Percentiles rank a stretch among this genome's conserved stretches.
These are phyloP conservation scores for Triangularia setosa DNA, from an alignment of 2,329 filamentous ascomycete species.

Conservation along the genomic window DNA sequence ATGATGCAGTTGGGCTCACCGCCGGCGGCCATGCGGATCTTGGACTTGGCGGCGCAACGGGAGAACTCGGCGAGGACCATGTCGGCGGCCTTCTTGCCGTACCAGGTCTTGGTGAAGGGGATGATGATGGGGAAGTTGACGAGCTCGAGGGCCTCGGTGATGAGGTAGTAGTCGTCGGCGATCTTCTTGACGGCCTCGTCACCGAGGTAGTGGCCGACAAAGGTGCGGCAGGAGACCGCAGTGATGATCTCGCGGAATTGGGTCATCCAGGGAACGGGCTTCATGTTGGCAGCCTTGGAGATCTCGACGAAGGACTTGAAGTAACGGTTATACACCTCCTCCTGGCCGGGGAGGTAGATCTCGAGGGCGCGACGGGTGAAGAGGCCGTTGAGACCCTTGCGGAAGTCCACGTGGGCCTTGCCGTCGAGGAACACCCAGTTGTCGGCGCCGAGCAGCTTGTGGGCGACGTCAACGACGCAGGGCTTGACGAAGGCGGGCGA, in stretches of 20 bases:
- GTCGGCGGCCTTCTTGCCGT: slow-evolving; percentile 91
- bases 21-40: slow-evolving; percentile 84
- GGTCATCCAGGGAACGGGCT: slow-evolving; percentile 83
- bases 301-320: slow-evolving; percentile 74
- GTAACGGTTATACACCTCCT: slow-evolving; percentile 86
- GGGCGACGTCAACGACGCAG: slow-evolving; percentile 89
- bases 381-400: slow-evolving; percentile 89
- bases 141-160: slow-evolving; percentile 90
- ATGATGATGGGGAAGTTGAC: slow-evolving; percentile 98
- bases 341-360: slow-evolving; percentile 84
- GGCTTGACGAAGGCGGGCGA: slow-evolving; percentile 89
- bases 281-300: slow-evolving; percentile 66
- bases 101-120: slow-evolving; percentile 93
- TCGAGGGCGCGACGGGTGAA: slow-evolving; percentile 90
- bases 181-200: slow-evolving; percentile 90
- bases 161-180: slow-evolving; percentile 92
- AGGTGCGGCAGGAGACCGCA: slow-evolving; percentile 92
- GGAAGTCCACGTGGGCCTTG: slow-evolving; percentile 91
- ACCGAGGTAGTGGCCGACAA: slow-evolving; percentile 91
- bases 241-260: slow-evolving; percentile 93
- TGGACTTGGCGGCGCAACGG: slow-evolving; percentile 89
- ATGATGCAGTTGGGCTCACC: slow-evolving; percentile 88
- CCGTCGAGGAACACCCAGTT: slow-evolving; percentile 99
- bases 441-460: slow-evolving; percentile 84
- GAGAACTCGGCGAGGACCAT: slow-evolving; percentile 87